phyloP scores from a whole-genome alignment of 2,329 filamentous ascomycete genomes.

The Furcasterigmium furcatum region DNA sequence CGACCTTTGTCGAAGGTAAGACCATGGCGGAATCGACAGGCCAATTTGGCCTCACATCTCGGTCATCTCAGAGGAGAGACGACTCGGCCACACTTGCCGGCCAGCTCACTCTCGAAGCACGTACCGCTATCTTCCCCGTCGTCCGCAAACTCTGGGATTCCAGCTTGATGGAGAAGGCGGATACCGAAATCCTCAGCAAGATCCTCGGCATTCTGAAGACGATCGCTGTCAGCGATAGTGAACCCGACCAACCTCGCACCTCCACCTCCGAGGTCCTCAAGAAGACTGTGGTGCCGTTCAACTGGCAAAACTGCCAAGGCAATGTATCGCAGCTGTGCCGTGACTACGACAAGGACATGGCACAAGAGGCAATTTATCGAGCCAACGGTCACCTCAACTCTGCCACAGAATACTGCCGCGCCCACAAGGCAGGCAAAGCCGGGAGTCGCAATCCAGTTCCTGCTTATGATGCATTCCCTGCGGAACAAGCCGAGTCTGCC shows the following conservation, averaged over 20 bases:
- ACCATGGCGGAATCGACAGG: constrained; percentile 74
- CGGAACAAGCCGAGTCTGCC: constrained; percentile 18
- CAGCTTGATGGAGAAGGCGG: constrained; percentile 75
- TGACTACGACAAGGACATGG: constrained; percentile 52
- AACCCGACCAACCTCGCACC: constrained; percentile 44
- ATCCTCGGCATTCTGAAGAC: constrained; percentile 81
- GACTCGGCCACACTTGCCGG: constrained; percentile 46
- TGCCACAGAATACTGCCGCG: constrained; percentile 73
- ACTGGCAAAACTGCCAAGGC: constrained; percentile 32
- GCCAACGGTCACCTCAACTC: constrained; percentile 63
- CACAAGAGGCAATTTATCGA: constrained; percentile 77
- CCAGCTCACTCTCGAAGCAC: constrained; percentile 84
- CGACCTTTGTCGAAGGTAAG: constrained; percentile 72
- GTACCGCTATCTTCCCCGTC: constrained; percentile 74
- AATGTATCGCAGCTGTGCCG: constrained; percentile 21
- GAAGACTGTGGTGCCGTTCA: constrained; percentile 38
- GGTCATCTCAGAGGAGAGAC: constrained; percentile 23
- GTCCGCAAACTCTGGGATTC: constrained; percentile 83
- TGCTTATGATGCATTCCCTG: constrained; percentile 46
- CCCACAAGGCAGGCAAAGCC: constrained; percentile 53
- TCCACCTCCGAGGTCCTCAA: constrained; percentile 37
- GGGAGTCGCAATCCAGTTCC: constrained; percentile 67
- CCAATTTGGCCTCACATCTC: constrained; percentile 37
- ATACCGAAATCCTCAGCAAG: constrained; percentile 71
- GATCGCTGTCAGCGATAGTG: constrained; percentile 74